Evolutionary conservation across 768 basidiomycete genomes (phyloP), one percentile per base, ranked within the genome.

Genomic region (Mycena crocata): DNA sequence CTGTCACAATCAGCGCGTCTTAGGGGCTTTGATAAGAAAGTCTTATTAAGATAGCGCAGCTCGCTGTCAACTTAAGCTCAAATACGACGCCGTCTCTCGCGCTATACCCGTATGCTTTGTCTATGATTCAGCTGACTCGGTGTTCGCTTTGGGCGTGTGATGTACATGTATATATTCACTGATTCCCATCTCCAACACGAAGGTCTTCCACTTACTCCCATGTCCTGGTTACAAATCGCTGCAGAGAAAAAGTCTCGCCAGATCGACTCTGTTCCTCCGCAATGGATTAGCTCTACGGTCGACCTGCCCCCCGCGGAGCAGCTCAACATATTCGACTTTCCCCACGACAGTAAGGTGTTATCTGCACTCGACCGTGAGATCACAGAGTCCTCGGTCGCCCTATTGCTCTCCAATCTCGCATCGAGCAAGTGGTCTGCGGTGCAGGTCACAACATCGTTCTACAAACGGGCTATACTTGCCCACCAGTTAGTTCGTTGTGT

Each of bases 381-480:
- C 32, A 85, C 85, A 3, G 81, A 81, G 45, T 77, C 84, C 0
- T 63, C 79, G 7, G 79, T 86, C 6, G 77, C 81, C 17, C 70
- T 75, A 9, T 75, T 94, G 5, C 78, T 93, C 32, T 64, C 77
- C 30, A 89, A 85, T 35, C 78, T 94, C 17, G 86, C 85, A 17
- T 77, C 71, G 1, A 83, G 82, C 3, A 75, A 79, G 48, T 93
- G 89, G 89, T 83, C 90, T 0, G 81, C 90, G 2, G 86, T 92
- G 2, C 86, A 87, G 19, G 92, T 93, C 3, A 90, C 89, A 0
- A 87, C 81, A 0, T 91, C 93, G 0, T 94, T 90, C 77, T 88
- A 85, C 70, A 94, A 94, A 76, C 81, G 93, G 45, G 94, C 94
- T 0, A 85, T 92, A 46, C 76, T 95, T 46, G 93, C 93, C 5